Percentiles rank a stretch among this genome's conserved stretches.
Conservation (phyloP, 177 flowering plant species). For the Vitis hybrid region DNA sequence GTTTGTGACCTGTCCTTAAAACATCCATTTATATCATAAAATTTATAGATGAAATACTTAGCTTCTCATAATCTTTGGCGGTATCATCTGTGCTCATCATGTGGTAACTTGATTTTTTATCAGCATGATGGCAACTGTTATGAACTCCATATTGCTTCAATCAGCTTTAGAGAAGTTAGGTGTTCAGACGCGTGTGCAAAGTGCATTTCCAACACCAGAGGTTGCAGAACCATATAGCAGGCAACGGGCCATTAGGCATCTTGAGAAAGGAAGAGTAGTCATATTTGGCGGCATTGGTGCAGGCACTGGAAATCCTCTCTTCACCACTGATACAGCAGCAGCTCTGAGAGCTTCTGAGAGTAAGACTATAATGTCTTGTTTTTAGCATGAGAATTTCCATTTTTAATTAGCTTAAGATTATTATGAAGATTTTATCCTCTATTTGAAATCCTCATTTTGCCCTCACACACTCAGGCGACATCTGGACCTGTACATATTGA, state of each 20-base stretch:
- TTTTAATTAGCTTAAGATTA: too few relatives aligned
- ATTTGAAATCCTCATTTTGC: too few relatives aligned
- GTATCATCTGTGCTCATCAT: too few relatives aligned
- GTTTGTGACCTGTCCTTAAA: too few relatives aligned
- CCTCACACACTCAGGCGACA: too few relatives aligned
- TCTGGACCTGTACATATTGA: too few relatives aligned
- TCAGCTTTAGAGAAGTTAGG: constrained; percentile 82
- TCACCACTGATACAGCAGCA: constrained; percentile 89
- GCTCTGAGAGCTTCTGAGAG: constrained; percentile 90
- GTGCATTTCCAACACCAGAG: constrained; percentile 67
- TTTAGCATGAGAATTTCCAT: too few relatives aligned
- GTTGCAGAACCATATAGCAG: constrained; percentile 79
- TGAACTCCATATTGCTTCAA: constrained; percentile 84
- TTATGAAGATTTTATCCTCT: too few relatives aligned
- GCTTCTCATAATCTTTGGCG: too few relatives aligned
- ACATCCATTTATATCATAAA: too few relatives aligned
- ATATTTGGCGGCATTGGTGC: constrained; percentile 94
- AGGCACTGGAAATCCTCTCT: constrained; percentile 82
- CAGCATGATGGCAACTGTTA: constrained; percentile 96
- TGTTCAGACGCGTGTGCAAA: constrained; percentile 80
- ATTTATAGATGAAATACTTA: too few relatives aligned
- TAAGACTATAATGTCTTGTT: constrained; percentile 25
- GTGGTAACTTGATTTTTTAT: background rate
- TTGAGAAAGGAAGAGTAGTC: constrained; percentile 92
- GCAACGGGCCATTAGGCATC: constrained; percentile 81